Conservation (phyloP, 2,329 filamentous ascomycete species). For the Aspergillus proliferans region DNA sequence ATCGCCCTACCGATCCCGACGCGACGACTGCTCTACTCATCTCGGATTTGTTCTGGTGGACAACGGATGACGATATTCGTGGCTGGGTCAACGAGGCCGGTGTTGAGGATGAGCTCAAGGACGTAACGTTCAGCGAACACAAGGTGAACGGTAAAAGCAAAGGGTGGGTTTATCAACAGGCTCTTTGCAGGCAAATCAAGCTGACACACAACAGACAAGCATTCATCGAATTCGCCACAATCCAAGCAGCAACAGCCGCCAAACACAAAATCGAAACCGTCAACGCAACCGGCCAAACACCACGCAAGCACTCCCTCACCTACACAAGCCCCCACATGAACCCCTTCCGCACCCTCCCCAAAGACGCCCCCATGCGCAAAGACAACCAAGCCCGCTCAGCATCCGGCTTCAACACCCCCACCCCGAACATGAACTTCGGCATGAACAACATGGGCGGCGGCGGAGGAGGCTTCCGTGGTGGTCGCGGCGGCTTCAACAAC, state of each 20-base stretch:
- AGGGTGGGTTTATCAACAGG: slow-evolving; percentile 53
- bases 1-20: slow-evolving; percentile 52
- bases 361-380: slow-evolving; percentile 73
- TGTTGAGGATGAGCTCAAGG: slow-evolving; percentile 78
- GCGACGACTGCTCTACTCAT: slow-evolving; percentile 71
- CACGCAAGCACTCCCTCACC: slow-evolving; percentile 62
- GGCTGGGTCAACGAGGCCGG: slow-evolving; percentile 75
- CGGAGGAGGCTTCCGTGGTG: slow-evolving; percentile 48
- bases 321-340: slow-evolving; percentile 75
- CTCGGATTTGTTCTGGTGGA: slow-evolving; percentile 94
- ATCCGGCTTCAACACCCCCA: slow-evolving; percentile 40
- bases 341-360: slow-evolving; percentile 84
- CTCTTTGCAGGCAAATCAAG: not conserved
- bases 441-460: slow-evolving; percentile 31
- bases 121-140: slow-evolving; percentile 95
- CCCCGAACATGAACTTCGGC: slow-evolving; percentile 36
- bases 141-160: slow-evolving; percentile 99
- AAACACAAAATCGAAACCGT: slow-evolving; percentile 74
- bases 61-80: slow-evolving; percentile 87
- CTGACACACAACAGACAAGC: slow-evolving; percentile 50
- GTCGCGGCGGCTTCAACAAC: slow-evolving; percentile 39
- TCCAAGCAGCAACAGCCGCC: slow-evolving; percentile 76
- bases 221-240: slow-evolving; percentile 76
- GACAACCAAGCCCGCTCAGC: slow-evolving; percentile 49
- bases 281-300: slow-evolving; percentile 49